Evolutionary conservation across 306 rosid genomes (phyloP).

Genomic region (Trifolium pratense): DNA sequence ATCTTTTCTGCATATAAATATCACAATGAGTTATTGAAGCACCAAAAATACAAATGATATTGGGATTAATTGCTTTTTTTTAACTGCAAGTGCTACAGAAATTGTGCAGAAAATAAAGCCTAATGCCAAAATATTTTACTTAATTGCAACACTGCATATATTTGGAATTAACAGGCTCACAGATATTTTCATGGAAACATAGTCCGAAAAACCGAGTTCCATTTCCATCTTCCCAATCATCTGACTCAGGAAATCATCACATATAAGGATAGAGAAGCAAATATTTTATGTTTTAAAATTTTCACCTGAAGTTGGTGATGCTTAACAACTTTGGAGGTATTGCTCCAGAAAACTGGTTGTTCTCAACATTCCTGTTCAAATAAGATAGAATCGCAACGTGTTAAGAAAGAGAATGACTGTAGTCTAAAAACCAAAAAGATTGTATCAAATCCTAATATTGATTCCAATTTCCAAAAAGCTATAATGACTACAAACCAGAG

Average conservation of each 20-base stretch:
- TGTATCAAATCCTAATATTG: conserved; percentile 16
- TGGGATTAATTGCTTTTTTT: conserved; percentile 25
- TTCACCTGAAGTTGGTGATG: conserved; percentile 75
- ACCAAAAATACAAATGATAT: conserved; percentile 23
- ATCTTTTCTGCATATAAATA: conserved; percentile 65
- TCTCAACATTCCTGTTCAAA: conserved; percentile 82
- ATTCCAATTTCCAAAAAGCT: conserved; percentile 14
- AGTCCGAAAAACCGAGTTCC: conserved; percentile 24
- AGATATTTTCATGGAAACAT: conserved; percentile 13
- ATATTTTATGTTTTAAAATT: conserved; percentile 18
- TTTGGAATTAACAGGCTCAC: conserved; percentile 6
- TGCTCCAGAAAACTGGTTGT: conserved; percentile 79
- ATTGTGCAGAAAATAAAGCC: conserved; percentile 15
- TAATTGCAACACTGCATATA: conserved; percentile 10
- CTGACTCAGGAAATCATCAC: conserved; percentile 27
- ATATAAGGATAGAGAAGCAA: conserved; percentile 36
- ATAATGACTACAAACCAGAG: too few species aligned
- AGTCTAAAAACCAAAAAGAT: conserved; percentile 6
- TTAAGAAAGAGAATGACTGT: conserved; percentile 14
- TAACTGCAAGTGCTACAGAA: conserved; percentile 8
- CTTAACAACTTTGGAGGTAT: conserved; percentile 78
- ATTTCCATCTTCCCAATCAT: conserved; percentile 34
- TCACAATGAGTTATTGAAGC: conserved; percentile 37
- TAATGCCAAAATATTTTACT: background rate
- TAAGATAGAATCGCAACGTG: conserved; percentile 27